phyloP scores from a whole-genome alignment of 176 grass and related monocot species.

The Rhipidocladum racemiflorum region DNA sequence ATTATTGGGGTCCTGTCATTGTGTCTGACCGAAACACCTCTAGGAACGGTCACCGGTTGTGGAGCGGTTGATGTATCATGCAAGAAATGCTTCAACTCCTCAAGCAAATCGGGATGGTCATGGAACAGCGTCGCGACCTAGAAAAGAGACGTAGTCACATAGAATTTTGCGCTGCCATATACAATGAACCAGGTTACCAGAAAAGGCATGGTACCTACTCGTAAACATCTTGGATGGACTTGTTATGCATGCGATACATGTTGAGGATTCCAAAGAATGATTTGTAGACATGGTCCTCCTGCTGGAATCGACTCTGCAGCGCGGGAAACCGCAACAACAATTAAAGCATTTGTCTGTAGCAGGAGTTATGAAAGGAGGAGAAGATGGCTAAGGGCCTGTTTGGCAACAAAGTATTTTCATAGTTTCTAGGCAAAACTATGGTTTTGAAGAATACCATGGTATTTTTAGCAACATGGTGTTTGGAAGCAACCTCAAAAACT shows the following conservation, averaged over 20 bases:
- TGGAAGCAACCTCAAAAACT: too few relatives aligned
- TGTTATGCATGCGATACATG: conserved; percentile 65
- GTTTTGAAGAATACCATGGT: too few relatives aligned
- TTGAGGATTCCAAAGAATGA: conserved; percentile 72
- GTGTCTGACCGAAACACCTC: conserved; percentile 31
- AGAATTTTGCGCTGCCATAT: not conserved
- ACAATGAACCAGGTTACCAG: not conserved
- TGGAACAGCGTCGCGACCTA: conserved; percentile 61
- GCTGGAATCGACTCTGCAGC: conserved; percentile 54
- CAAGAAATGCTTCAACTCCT: conserved; percentile 74
- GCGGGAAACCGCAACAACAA: not conserved
- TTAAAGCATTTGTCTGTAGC: not conserved
- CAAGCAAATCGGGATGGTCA: conserved; percentile 57
- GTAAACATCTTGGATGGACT: conserved; percentile 69
- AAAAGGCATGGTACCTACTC: conserved; percentile 37
- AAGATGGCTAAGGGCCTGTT: too few relatives aligned
- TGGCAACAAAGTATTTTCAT: too few relatives aligned
- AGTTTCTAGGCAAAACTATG: too few relatives aligned
- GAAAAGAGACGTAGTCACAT: not conserved
- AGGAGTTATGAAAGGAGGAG: not conserved
- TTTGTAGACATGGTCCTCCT: conserved; percentile 72
- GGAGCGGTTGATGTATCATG: conserved; percentile 46
- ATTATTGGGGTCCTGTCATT: conserved; percentile 48
- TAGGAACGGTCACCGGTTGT: conserved; percentile 21
- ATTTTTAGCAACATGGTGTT: too few relatives aligned